Base-by-base conservation (phyloP, 441 rosid species). In the Populus hybrid region DNA sequence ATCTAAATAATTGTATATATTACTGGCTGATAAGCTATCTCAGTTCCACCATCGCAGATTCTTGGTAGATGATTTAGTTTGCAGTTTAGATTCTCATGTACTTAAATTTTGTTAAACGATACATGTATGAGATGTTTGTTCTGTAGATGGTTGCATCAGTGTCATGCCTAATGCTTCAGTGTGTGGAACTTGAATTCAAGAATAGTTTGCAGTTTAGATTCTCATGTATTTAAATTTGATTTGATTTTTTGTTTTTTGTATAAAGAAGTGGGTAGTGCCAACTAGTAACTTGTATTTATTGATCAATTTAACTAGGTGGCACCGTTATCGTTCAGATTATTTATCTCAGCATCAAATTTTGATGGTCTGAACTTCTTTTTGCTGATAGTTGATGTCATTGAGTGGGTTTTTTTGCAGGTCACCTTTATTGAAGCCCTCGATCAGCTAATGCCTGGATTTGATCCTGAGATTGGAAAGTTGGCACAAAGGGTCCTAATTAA, bases 401-500 rank as follows among this genome's bases (percentile, higher is more conserved):
- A 73, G 65, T 42, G 23, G 10, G 23, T 36, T 75, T 59, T 57
- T 69, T 65, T 80, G 79, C 89, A 95, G 99, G 99, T 95, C 65
- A 94, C 98, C 36, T 95, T 95, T 78, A 72, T 95, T 80, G 99
- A 94, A 88, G 99, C 98, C 35, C 82, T 95, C 69, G 98, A 95
- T 90, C 98, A 95, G 87, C 90, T 95, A 12, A 95, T 95, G 98
- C 99, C 98, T 77, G 99, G 99, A 77, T 95, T 95, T 90, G 99
- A 95, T 85, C 99, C 99, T 72, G 99, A 95, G 87, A 95, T 94
- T 81, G 88, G 98, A 69, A 95, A 95, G 85, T 81, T 95, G 82
- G 99, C 99, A 66, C 99, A 95, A 81, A 89, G 99, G 81, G 93
- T 94, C 82, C 87, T 94, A 64, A 92, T 95, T 78, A 95, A 93